Evolutionary conservation across 768 basidiomycete species (phyloP).

Genomic region (Hysterangium stoloniferum): DNA sequence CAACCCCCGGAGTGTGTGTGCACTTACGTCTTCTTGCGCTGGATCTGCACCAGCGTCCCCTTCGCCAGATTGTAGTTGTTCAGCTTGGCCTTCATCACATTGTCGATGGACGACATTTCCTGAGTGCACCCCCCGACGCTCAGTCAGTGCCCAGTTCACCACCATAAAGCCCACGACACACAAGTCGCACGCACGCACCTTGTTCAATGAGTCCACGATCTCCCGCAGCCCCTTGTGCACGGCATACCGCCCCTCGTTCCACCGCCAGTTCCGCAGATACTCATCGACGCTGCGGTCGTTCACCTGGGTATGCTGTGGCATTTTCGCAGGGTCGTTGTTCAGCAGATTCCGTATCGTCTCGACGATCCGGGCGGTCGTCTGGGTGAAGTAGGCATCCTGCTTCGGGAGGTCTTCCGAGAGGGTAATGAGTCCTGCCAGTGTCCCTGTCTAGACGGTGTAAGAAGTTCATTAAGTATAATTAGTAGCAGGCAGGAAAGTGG

Average conservation of each 20-base stretch:
- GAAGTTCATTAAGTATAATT: not conserved
- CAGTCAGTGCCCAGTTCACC: not conserved
- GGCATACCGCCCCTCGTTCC: slow-evolving; percentile 91
- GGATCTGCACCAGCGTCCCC: slow-evolving; percentile 84
- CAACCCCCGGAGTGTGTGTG: slow-evolving; percentile 4
- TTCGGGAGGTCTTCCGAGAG: slow-evolving; percentile 93
- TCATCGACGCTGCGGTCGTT: slow-evolving; percentile 74
- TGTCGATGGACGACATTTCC: slow-evolving; percentile 95
- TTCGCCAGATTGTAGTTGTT: slow-evolving; percentile 92
- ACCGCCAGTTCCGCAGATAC: slow-evolving; percentile 75
- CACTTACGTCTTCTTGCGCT: slow-evolving; percentile 85
- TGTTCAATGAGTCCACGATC: slow-evolving; percentile 76
- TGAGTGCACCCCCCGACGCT: slow-evolving; percentile 28
- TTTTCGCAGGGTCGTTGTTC: slow-evolving; percentile 76
- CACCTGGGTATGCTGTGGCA: slow-evolving; percentile 67
- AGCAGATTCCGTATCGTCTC: slow-evolving; percentile 88
- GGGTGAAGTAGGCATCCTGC: slow-evolving; percentile 80
- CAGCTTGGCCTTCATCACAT: slow-evolving; percentile 85
- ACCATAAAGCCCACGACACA: not conserved
- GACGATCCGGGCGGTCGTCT: slow-evolving; percentile 83
- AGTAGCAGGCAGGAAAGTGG: too few species aligned
- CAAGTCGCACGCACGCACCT: slow-evolving; percentile 42
- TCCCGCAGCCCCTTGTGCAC: slow-evolving; percentile 76
- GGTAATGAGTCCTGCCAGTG: slow-evolving; percentile 79
- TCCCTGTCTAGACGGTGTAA: slow-evolving; percentile 66